Evolutionary conservation across 75 land plant genomes (phyloP), one percentile per base, ranked within the genome.

Genomic region (Adiantum capillusveneris): DNA sequence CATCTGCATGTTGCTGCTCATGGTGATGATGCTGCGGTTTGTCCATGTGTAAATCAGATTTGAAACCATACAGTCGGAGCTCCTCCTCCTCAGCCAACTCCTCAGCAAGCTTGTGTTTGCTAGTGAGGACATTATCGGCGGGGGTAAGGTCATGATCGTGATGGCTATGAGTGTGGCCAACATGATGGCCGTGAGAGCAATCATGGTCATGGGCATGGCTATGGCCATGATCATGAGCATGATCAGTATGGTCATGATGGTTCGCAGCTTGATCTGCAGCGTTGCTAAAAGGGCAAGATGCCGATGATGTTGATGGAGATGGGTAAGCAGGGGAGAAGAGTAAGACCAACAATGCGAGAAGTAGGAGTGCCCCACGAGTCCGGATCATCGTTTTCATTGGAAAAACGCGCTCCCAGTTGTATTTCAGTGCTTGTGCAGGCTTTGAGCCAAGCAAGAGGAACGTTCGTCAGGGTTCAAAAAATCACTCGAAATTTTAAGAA

Each of bases 71-170:
- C 17, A 71, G 43, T 39, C 30, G 62, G 61, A 88, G 76, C 75
- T 85, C 88, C 59, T 84, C 88, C 68, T 88, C 93, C 54, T 88
- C 93, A 26, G 85, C 85, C 57, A 88, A 18, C 56, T 88, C 93
- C 69, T 88, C 93, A 6, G 88, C 79, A 13, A 88, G 79, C 68
- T 56, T 65, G 50, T 46, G 50, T 5, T 21, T 14, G 17, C 14
- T 3, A 14, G 14, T 2, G 22, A 6, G 50, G 13, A 14, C 22
- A 21, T 14, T 14, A 46, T 46, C 22, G 6, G 50, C 62, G 25
- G 49, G 57, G 21, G 12, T 29, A 17, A 28, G 50, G 19, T 58
- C 64, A n/a, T 56, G 29, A 56, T 57, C 54, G 42, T 53, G 39
- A 36, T 63, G 72, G 31, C 21, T 53, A 34, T 73, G 63, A 36